phyloP scores from a whole-genome alignment of 352 stramenopile genomes.

The Phytophthora macrochlamydospora region DNA sequence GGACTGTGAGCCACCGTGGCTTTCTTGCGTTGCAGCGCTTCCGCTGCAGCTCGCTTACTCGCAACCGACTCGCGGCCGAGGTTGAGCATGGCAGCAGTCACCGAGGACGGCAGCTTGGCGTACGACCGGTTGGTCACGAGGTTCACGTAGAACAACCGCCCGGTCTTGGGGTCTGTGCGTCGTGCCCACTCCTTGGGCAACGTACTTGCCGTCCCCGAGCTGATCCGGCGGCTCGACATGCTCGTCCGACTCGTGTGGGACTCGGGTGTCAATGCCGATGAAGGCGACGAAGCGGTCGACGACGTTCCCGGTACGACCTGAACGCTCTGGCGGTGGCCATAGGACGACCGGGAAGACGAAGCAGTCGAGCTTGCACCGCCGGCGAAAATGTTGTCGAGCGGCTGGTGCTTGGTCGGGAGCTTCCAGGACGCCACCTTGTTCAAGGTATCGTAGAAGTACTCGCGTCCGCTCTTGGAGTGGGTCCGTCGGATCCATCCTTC shows the following conservation, averaged over 20 bases:
- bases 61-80: constrained; percentile 36
- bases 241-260: constrained; percentile 28
- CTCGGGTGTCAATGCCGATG: constrained; percentile 47
- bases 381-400: constrained; percentile 62
- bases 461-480: constrained; percentile 70
- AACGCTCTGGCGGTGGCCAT: constrained; percentile 16
- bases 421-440: constrained; percentile 82
- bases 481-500: constrained; percentile 75
- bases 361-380: constrained; percentile 24
- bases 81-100: constrained; percentile 72
- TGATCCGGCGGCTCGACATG: constrained; percentile 36
- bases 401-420: constrained; percentile 53
- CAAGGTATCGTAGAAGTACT: constrained; percentile 80
- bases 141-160: constrained; percentile 84
- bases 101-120: constrained; percentile 73
- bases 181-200: constrained; percentile 83
- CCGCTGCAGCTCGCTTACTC: constrained; percentile 33
- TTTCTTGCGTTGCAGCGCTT: constrained; percentile 43
- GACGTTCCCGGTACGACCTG: constrained; percentile 27
- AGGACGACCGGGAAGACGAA: constrained; percentile 15
- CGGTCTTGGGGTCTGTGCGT: constrained; percentile 79
- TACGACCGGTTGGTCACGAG: constrained; percentile 85
- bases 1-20: constrained; percentile 70
- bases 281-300: constrained; percentile 36
- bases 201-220: constrained; percentile 29